A percentile compares a stretch with the other conserved stretches of the same genome.
These are phyloP conservation scores for Globisporangium spinosum DNA, from an alignment of 352 stramenopile species.

Conservation along the genomic window DNA sequence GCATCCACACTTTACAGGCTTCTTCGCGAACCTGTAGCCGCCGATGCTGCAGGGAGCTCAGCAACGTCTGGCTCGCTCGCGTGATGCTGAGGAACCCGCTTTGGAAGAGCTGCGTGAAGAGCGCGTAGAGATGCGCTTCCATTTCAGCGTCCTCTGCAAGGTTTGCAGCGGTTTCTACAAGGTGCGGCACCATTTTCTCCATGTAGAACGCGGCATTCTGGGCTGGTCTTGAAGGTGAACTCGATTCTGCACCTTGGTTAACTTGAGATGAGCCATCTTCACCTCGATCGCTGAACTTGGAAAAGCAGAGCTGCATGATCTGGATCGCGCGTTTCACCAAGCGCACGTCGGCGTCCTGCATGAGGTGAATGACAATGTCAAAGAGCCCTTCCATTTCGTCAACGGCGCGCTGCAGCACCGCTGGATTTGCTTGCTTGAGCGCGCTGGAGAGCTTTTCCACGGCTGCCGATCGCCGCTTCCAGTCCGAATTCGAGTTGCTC, in stretches of 20 bases:
- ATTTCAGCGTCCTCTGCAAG: slow-evolving; percentile 57
- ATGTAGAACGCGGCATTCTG: slow-evolving; percentile 24
- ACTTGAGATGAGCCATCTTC: slow-evolving; percentile 3
- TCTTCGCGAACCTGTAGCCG: slow-evolving; percentile 60
- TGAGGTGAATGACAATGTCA: slow-evolving; percentile 40
- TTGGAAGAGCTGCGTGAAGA: slow-evolving; percentile 36
- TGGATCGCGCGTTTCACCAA: slow-evolving; percentile 66
- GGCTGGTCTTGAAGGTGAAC: background rate
- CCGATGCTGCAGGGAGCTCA: slow-evolving; percentile 41
- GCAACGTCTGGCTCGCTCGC: slow-evolving; percentile 26
- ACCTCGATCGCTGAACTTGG: slow-evolving; percentile 30
- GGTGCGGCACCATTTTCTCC: slow-evolving; percentile 37
- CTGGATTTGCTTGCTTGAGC: slow-evolving; percentile 31
- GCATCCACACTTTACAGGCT: slow-evolving; percentile 52
- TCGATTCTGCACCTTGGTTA: background rate
- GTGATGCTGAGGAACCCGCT: slow-evolving; percentile 22
- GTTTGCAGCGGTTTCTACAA: slow-evolving; percentile 57
- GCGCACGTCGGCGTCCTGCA: slow-evolving; percentile 65
- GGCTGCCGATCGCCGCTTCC: slow-evolving; percentile 57
- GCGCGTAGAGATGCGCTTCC: slow-evolving; percentile 27
- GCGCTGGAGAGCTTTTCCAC: slow-evolving; percentile 52
- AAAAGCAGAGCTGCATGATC: slow-evolving; percentile 49
- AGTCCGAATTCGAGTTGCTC: slow-evolving; percentile 68
- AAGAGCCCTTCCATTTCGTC: slow-evolving; percentile 35
- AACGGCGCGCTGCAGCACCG: slow-evolving; percentile 16